Evolutionary conservation across 2,329 filamentous ascomycete genomes (phyloP).

Genomic region (Pseudogymnoascus sp.): DNA sequence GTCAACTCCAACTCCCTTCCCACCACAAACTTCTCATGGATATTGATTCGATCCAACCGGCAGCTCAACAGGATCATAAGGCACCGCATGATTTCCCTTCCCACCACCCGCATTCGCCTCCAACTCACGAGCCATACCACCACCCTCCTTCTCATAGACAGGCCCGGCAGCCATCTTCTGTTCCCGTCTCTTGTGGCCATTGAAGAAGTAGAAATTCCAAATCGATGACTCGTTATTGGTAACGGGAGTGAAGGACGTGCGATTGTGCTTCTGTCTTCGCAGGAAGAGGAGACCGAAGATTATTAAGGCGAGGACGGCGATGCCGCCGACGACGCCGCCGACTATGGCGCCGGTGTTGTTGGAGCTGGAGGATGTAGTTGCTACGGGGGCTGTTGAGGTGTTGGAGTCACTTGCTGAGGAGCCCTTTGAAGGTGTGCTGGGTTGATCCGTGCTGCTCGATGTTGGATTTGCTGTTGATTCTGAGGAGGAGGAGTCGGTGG

Average conservation of each 20-base stretch:
- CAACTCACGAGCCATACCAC: neutral
- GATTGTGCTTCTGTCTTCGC: neutral
- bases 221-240: neutral
- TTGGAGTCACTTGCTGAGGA: neutral
- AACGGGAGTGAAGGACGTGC: neutral
- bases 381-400: neutral
- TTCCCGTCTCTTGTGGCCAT: neutral
- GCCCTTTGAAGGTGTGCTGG: neutral
- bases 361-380: neutral
- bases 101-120: neutral
- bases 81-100: neutral
- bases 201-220: neutral
- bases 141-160: neutral
- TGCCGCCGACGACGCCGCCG: conserved; percentile 32
- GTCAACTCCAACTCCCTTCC: neutral
- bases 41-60: neutral
- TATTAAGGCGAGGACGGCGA: conserved; percentile 31
- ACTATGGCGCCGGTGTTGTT: conserved; percentile 30
- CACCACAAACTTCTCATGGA: neutral
- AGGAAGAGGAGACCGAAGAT: conserved; percentile 17
- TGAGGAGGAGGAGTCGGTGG: neutral
- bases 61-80: neutral
- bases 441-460: neutral
- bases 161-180: neutral
- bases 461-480: neutral